Evolutionary conservation across 176 grass and related monocot species (phyloP), one percentile per base, ranked within the genome.

Genomic region (Avena eriantha): DNA sequence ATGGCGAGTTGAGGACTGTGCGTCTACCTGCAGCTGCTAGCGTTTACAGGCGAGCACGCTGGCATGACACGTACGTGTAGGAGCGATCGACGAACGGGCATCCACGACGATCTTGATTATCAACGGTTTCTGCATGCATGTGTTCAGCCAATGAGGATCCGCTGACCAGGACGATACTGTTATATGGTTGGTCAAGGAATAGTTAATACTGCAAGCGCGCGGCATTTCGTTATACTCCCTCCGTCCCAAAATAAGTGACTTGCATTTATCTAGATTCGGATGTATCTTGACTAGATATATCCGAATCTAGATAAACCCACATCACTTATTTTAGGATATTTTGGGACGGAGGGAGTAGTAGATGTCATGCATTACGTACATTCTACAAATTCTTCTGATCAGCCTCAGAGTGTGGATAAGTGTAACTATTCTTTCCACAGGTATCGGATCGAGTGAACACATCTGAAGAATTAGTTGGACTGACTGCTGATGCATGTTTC

Each of bases 101-200:
- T 8, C 13, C 71, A 29, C 71, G 22, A 58, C 61, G 41, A 17
- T 41, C 12, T 48, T 17, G 7, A 24, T 73, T 73, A 14, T 26
- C n/a, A 41, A 68, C 2, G 5, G 23, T 48, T 78, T 59, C 39
- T 60, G 34, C 50, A 74, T 74, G 45, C 43, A 48, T 72, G 15
- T 41, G 34, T 36, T 18, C 33, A 86, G 55, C 88, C 72, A 86
- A 82, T 72, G 64, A 78, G 51, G 31, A 77, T 43, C 82, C 63
- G 71, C 61, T 82, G 83, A 86, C 84, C 47, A 69, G 15, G 34
- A 64, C 5, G 41, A 57, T 61, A 34, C 15, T 18, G 39, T 53
- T 16, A 1, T 73, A 13, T 76, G 47, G 23, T 8, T 58, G 51
- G 77, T 83, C 69, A 87, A 81, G 54, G 48, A 65, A 70, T 72